These are phyloP conservation scores for Monotropa hypopitys DNA, from an alignment of 179 eudicot species.

Conservation along the genomic window DNA sequence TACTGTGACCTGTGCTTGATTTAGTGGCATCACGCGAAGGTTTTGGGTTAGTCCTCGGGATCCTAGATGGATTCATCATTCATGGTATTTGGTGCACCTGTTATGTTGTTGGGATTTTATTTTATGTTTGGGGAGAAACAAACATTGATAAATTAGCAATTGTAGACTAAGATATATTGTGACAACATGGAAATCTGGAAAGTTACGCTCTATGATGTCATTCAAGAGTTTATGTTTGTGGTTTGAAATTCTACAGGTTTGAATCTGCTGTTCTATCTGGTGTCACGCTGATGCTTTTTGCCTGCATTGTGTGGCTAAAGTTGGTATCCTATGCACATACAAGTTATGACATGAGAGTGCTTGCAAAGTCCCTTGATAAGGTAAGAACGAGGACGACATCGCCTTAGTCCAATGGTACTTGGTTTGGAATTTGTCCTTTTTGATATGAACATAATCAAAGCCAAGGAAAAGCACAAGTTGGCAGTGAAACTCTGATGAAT, in stretches of 20 bases:
- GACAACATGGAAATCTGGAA: background rate
- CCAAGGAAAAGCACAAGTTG: background rate
- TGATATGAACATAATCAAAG: background rate
- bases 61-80: background rate
- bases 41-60: background rate
- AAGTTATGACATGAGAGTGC: constrained; percentile 66
- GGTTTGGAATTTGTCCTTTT: background rate
- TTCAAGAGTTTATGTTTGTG: background rate
- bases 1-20: background rate
- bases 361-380: constrained; percentile 49
- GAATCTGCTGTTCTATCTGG: constrained; percentile 89
- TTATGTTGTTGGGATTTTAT: background rate
- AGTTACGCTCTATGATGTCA: background rate
- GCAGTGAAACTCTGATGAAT: background rate
- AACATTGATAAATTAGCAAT: background rate
- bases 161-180: background rate
- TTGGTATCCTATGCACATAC: constrained; percentile 95
- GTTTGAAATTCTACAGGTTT: constrained; percentile 44
- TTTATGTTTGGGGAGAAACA: background rate
- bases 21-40: background rate
- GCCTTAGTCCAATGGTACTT: constrained; percentile 7
- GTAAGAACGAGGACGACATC: constrained; percentile 25
- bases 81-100: background rate
- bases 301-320: constrained; percentile 86
- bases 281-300: constrained; percentile 66